Evolutionary conservation across 768 basidiomycete genomes (phyloP).

Genomic region (Porphyrellus cyaneotinctus): DNA sequence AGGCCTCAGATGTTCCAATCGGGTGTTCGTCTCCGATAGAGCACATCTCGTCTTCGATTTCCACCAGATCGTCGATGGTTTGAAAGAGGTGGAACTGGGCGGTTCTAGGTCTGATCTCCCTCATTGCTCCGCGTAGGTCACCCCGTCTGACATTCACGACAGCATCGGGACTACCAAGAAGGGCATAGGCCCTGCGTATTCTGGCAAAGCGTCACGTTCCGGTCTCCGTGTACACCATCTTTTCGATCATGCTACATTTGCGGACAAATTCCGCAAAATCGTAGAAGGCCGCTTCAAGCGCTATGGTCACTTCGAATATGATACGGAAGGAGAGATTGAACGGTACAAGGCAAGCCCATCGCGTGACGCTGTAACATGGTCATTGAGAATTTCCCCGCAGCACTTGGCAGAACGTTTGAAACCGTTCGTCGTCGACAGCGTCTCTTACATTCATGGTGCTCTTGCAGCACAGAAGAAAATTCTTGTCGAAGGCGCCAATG

Average conservation of each 20-base stretch:
- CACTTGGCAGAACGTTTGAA: slow-evolving; percentile 75
- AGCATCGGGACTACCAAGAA: slow-evolving; percentile 98
- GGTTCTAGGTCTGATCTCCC: slow-evolving; percentile 58
- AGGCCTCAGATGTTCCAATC: slow-evolving; percentile 83
- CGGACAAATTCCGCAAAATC: slow-evolving; percentile 87
- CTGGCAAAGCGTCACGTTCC: slow-evolving; percentile 93
- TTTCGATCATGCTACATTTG: slow-evolving; percentile 82
- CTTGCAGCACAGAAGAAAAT: slow-evolving; percentile 71
- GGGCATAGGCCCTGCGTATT: slow-evolving; percentile 98
- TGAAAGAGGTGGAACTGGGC: slow-evolving; percentile 97
- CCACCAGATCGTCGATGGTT: slow-evolving; percentile 98
- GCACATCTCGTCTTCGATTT: slow-evolving; percentile 98
- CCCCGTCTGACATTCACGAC: slow-evolving; percentile 1
- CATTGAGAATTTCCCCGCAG: slow-evolving; percentile 35
- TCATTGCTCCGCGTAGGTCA: background rate
- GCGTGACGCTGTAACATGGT: background rate
- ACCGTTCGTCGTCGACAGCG: slow-evolving; percentile 88
- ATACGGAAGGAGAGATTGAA: slow-evolving; percentile 92
- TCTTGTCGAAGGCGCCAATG: slow-evolving; percentile 96
- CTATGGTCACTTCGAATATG: slow-evolving; percentile 97
- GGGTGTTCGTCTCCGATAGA: slow-evolving; percentile 91
- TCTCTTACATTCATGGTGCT: slow-evolving; percentile 79
- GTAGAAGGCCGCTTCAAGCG: slow-evolving; percentile 98
- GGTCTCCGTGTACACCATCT: slow-evolving; percentile 96
- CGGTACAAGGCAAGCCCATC: slow-evolving; percentile 74